phyloP scores from a whole-genome alignment of 495 filamentous ascomycete genomes.

The Neurospora sp. region DNA sequence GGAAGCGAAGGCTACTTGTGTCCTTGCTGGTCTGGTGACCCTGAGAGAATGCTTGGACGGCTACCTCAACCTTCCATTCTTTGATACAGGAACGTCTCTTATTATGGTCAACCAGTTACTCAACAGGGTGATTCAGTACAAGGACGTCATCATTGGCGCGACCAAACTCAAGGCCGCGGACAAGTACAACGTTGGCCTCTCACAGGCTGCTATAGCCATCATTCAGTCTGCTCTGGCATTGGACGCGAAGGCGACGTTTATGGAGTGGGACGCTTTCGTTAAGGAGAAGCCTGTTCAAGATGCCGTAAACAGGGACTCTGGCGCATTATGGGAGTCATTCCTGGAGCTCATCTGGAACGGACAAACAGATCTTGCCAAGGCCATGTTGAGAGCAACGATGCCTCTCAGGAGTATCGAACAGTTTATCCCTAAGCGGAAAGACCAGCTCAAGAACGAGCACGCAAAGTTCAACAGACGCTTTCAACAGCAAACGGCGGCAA shows the following conservation, averaged over 20 bases:
- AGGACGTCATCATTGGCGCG: constrained; percentile 32
- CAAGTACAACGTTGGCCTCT: constrained; percentile 30
- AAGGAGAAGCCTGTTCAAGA: constrained; percentile 51
- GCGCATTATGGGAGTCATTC: constrained; percentile 66
- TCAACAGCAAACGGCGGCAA: constrained; percentile 54
- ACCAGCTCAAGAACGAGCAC: constrained; percentile 39
- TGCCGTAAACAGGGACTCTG: constrained; percentile 52
- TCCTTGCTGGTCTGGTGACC: constrained; percentile 35
- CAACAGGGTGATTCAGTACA: constrained; percentile 37
- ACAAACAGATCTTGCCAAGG: constrained; percentile 55
- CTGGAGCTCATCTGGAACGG: constrained; percentile 54
- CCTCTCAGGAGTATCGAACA: constrained; percentile 63
- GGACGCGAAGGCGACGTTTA: constrained; percentile 63
- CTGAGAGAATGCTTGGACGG: constrained; percentile 35
- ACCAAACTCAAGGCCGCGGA: constrained; percentile 27
- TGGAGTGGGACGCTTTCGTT: constrained; percentile 59
- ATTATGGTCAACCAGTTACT: constrained; percentile 43
- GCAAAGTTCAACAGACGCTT: constrained; percentile 63
- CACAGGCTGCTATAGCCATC: constrained; percentile 46
- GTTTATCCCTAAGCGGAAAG: constrained; percentile 43
- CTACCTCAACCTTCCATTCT: constrained; percentile 28
- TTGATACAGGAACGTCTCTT: constrained; percentile 36
- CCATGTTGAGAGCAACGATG: constrained; percentile 58
- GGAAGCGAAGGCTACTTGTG: constrained; percentile 33
- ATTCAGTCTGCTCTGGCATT: constrained; percentile 61